Percentiles rank a stretch among this genome's conserved stretches.
These are phyloP conservation scores for Lactarius indigo DNA, from an alignment of 768 basidiomycete species.

Conservation along the genomic window DNA sequence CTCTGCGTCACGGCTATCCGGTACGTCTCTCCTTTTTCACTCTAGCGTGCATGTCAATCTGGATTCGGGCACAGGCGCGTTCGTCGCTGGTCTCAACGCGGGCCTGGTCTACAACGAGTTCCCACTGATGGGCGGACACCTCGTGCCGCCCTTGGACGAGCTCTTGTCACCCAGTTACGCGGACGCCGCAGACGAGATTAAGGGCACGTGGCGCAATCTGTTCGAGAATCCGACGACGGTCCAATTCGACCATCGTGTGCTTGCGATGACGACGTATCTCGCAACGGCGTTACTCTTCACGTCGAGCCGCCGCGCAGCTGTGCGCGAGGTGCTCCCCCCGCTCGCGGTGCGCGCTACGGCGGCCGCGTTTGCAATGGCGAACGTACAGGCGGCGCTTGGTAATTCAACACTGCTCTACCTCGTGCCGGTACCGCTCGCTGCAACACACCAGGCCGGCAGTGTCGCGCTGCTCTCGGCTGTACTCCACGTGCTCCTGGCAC, in stretches of 20 bases:
- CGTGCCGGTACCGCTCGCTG: constrained; percentile 89
- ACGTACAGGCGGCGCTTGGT: constrained; percentile 75
- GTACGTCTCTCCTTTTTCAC: constrained; percentile 40
- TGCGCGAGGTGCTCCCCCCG: constrained; percentile 55
- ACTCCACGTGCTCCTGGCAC: constrained; percentile 67
- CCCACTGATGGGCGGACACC: too few relatives aligned
- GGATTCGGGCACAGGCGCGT: constrained; percentile 63
- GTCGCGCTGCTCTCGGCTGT: constrained; percentile 82
- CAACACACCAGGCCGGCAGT: constrained; percentile 94
- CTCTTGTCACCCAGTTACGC: constrained; percentile 77
- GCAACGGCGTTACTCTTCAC: constrained; percentile 61
- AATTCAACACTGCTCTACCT: constrained; percentile 85
- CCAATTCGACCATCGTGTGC: too few relatives aligned
- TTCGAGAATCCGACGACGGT: constrained; percentile 99
- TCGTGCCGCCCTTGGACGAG: neutral
- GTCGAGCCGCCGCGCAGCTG: constrained; percentile 49
- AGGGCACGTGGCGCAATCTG: constrained; percentile 87
- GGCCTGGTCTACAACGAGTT: too few relatives aligned
- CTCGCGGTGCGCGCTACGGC: constrained; percentile 48
- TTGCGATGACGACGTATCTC: too few relatives aligned
- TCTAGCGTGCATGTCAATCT: neutral
- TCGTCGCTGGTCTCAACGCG: constrained; percentile 98
- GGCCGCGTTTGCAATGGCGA: constrained; percentile 73
- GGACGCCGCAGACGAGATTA: constrained; percentile 40
- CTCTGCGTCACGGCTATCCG: constrained; percentile 85